Base-by-base conservation (phyloP, 306 rosid genomes). In the Cercis canadensis region DNA sequence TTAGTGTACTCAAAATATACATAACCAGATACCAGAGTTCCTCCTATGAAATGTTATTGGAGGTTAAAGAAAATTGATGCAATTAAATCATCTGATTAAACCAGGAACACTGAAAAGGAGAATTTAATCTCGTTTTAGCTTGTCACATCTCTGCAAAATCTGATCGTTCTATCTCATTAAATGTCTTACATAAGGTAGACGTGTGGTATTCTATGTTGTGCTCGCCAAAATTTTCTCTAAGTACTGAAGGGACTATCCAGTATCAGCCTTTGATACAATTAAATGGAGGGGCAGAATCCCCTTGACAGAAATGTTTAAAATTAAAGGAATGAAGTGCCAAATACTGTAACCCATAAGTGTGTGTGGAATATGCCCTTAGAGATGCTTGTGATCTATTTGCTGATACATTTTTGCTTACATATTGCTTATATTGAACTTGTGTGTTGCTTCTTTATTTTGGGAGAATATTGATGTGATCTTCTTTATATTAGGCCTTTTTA, bases 161-260 rank as follows among this genome's bases (percentile, higher is more conserved):
- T 54, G 37, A n/a, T 53, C 37, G 11, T 39, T 52, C 56, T 60
- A 41, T 53, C 37, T 60, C 65, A 17, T 61, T 47, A 40, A 14
- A 50, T 59, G 56, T 65, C 15, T 45, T 59, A 32, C 47, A 45
- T 34, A 45, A 46, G 69, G 57, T 62, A 45, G 53, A 18, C 13
- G 34, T 60, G 33, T 59, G 21, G 18, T 24, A 60, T 73, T 40
- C 37, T 31, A 49, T 57, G n/a, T 55, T n/a, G 39, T 59, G 41
- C 65, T 65, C 39, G 61, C 75, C 46, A 52, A 73, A 76, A 19
- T 58, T 65, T 39, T 57, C 52, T 11, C 33, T 51, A 68, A 55
- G 46, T 56, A 15, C 62, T 12, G 55, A 24, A 55, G 67, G 39
- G 56, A 49, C 54, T 32, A 47, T 36, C 8, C 57, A 7, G 36